Evolutionary conservation across 768 basidiomycete genomes (phyloP).

Genomic region (Amanita molliuscula): DNA sequence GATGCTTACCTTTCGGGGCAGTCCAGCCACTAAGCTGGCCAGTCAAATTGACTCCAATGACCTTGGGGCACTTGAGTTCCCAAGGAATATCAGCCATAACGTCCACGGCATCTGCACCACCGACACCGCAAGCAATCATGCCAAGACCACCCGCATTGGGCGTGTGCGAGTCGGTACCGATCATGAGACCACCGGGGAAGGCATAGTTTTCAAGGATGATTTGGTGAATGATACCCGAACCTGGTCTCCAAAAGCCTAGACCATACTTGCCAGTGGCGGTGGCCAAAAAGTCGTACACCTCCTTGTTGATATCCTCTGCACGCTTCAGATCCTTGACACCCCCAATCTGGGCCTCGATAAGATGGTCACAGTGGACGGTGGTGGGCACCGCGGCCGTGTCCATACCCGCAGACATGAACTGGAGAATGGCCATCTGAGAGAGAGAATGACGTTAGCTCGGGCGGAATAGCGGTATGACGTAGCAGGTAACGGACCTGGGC

Average conservation of each 20-base stretch:
- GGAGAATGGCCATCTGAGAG: slow-evolving; percentile 90
- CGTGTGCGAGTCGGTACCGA: slow-evolving; percentile 98
- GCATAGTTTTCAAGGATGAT: slow-evolving; percentile 99
- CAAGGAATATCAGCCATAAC: slow-evolving; percentile 98
- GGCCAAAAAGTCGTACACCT: slow-evolving; percentile 98
- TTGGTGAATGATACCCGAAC: slow-evolving; percentile 98
- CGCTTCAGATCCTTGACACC: slow-evolving; percentile 90
- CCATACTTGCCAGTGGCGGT: slow-evolving; percentile 98
- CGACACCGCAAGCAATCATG: slow-evolving; percentile 99
- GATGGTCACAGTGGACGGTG: slow-evolving; percentile 98
- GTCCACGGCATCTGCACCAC: slow-evolving; percentile 98
- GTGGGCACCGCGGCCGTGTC: slow-evolving; percentile 96
- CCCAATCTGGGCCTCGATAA: slow-evolving; percentile 95
- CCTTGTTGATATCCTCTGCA: slow-evolving; percentile 90
- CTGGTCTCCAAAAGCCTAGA: slow-evolving; percentile 99
- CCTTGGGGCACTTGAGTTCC: slow-evolving; percentile 99
- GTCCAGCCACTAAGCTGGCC: slow-evolving; percentile 97
- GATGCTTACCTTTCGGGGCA: slow-evolving; percentile 75
- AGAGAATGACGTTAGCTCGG: slow-evolving; percentile 23
- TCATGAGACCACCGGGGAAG: slow-evolving; percentile 98
- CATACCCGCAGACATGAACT: slow-evolving; percentile 99
- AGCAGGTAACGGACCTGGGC: slow-evolving; percentile 48
- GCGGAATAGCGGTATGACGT: slow-evolving; percentile 8
- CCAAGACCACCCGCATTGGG: slow-evolving; percentile 99
- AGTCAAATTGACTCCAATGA: slow-evolving; percentile 93